Evolutionary conservation across 2,329 filamentous ascomycete genomes (phyloP).

Genomic region (Neonectria faginata): DNA sequence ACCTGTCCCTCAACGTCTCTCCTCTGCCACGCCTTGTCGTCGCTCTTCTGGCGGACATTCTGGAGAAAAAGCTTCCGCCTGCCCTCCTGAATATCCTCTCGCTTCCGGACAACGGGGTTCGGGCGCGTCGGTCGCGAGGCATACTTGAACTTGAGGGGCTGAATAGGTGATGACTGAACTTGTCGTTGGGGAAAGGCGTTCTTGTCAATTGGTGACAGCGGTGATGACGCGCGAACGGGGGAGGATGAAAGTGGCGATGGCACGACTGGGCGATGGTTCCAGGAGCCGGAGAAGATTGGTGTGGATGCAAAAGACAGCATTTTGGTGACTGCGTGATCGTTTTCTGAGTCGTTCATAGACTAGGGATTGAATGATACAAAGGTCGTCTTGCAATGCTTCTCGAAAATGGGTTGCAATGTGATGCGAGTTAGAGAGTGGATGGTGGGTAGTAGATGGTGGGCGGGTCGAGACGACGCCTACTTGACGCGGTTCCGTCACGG

Average conservation of each 20-base stretch:
- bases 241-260: constrained; percentile 71
- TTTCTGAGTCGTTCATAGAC: constrained; percentile 52
- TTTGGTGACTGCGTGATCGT: constrained; percentile 39
- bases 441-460: constrained; percentile 17
- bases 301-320: constrained; percentile 59
- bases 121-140: constrained; percentile 67
- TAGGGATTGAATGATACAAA: background rate
- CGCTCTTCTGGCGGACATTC: constrained; percentile 70
- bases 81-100: constrained; percentile 72
- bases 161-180: constrained; percentile 59
- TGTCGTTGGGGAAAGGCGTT: constrained; percentile 57
- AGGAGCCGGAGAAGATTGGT: constrained; percentile 58
- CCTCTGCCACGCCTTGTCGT: constrained; percentile 70
- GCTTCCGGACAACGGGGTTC: constrained; percentile 71
- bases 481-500: constrained; percentile 41
- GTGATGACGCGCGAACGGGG: constrained; percentile 65
- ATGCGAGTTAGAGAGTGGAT: constrained; percentile 17
- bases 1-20: constrained; percentile 71
- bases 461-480: constrained; percentile 31
- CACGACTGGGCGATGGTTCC: constrained; percentile 60
- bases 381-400: background rate
- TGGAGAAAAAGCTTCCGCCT: constrained; percentile 77
- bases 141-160: constrained; percentile 60
- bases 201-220: constrained; percentile 57
- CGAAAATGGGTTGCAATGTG: constrained; percentile 10